phyloP scores from a whole-genome alignment of 345 rosid genomes.

The Clausena lansium region DNA sequence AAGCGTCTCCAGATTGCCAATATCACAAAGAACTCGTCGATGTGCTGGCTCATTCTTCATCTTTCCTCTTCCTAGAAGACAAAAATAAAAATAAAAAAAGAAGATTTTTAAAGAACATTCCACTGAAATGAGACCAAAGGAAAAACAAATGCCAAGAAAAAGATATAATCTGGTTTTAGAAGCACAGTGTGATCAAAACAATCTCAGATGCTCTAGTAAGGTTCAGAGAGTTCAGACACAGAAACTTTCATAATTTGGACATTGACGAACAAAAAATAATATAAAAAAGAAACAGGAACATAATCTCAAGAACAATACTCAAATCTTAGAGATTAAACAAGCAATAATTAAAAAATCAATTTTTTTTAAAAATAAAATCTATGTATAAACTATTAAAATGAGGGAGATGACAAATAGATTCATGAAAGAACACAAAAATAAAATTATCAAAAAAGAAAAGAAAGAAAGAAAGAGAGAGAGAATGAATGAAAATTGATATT shows the following conservation, averaged over 20 bases:
- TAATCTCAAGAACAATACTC: background rate
- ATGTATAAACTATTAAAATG: background rate
- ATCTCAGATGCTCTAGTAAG: background rate
- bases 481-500: background rate
- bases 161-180: background rate
- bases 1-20: constrained; percentile 11
- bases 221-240: background rate
- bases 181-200: background rate
- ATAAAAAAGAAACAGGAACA: background rate
- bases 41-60: background rate
- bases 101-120: background rate
- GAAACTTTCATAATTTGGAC: background rate
- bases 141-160: too few species aligned
- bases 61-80: constrained; percentile 11
- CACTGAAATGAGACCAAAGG: background rate
- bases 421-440: background rate
- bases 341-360: background rate
- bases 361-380: background rate
- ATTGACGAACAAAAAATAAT: background rate
- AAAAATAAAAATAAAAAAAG: background rate
- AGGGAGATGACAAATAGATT: background rate
- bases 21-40: constrained; percentile 12
- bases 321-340: background rate
- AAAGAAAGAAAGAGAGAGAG: background rate
- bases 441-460: too few species aligned